Evolutionary conservation across 257 asterid genomes (phyloP).

Genomic region (Misopates orontium): DNA sequence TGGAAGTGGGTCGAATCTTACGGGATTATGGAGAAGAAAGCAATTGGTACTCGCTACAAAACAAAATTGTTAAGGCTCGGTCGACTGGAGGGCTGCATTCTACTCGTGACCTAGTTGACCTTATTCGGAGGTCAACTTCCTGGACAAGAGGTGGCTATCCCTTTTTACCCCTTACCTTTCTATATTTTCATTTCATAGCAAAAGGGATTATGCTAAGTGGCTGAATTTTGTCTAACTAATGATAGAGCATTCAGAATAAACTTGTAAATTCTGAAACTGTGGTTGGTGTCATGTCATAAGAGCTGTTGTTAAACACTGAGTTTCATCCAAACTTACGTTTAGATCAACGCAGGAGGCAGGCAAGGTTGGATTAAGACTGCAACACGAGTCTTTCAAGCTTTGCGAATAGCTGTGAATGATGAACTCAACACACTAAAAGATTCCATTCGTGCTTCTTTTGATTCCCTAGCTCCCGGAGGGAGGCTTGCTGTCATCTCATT

Average conservation of each 20-base stretch:
- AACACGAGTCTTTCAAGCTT: conserved; percentile 87
- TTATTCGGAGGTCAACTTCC: conserved; percentile 71
- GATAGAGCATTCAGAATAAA: neutral
- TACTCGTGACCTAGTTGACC: conserved; percentile 74
- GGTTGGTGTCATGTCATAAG: neutral
- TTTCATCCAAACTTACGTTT: neutral
- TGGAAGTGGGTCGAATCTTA: conserved; percentile 77
- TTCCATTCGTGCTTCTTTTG: conserved; percentile 62
- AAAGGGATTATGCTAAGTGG: neutral
- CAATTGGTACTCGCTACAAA: conserved; percentile 79
- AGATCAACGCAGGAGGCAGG: conserved; percentile 65
- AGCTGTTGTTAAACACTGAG: neutral
- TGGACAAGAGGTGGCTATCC: conserved; percentile 58
- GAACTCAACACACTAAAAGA: conserved; percentile 77
- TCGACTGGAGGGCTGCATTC: conserved; percentile 81
- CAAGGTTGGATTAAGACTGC: conserved; percentile 99
- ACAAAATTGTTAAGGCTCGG: conserved; percentile 80
- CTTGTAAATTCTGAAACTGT: no score
- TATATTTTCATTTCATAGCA: neutral
- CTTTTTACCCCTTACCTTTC: neutral
- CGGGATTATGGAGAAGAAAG: conserved; percentile 97
- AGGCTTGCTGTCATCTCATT: conserved; percentile 90
- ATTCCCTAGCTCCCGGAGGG: conserved; percentile 76
- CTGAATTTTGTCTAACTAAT: neutral
- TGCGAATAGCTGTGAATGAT: conserved; percentile 92